A percentile compares a stretch with the other conserved stretches of the same genome.
These are phyloP conservation scores for Phytophthora sp. DNA, from an alignment of 352 stramenopile genomes.

Conservation along the genomic window DNA sequence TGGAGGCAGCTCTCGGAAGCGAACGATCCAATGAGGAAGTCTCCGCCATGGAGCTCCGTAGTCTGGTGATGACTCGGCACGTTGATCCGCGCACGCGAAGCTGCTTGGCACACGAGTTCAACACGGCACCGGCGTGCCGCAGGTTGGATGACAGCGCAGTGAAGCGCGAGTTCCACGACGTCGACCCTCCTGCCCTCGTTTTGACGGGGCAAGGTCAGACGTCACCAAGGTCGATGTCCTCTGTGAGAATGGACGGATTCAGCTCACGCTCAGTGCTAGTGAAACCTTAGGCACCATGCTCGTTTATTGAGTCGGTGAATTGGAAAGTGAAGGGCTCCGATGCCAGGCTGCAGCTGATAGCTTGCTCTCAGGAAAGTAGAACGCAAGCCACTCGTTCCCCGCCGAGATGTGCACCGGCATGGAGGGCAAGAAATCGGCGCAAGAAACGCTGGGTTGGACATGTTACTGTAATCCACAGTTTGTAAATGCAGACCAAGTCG, in stretches of 20 bases:
- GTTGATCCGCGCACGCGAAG: slow-evolving; percentile 8
- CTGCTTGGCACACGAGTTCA: slow-evolving; percentile 19
- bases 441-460: slow-evolving; percentile 16
- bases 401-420: slow-evolving; percentile 1
- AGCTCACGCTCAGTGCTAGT: background rate
- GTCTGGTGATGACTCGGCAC: background rate
- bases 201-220: too few species aligned
- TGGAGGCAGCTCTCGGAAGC: slow-evolving; percentile 8
- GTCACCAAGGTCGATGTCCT: slow-evolving; percentile 10
- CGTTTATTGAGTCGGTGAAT: slow-evolving; percentile 7
- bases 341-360: too few species aligned
- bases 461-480: too few species aligned
- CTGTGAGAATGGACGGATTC: slow-evolving; percentile 25
- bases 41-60: slow-evolving; percentile 5
- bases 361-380: too few species aligned
- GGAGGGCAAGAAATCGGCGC: slow-evolving; percentile 15
- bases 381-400: slow-evolving; percentile 3
- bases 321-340: slow-evolving; percentile 13
- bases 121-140: background rate
- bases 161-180: slow-evolving; percentile 16
- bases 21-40: background rate
- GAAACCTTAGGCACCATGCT: slow-evolving; percentile 13
- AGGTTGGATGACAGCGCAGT: slow-evolving; percentile 20
- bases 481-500: too few species aligned
- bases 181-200: background rate